phyloP scores from a whole-genome alignment of 441 rosid species.

The Eutrema salsugineum region DNA sequence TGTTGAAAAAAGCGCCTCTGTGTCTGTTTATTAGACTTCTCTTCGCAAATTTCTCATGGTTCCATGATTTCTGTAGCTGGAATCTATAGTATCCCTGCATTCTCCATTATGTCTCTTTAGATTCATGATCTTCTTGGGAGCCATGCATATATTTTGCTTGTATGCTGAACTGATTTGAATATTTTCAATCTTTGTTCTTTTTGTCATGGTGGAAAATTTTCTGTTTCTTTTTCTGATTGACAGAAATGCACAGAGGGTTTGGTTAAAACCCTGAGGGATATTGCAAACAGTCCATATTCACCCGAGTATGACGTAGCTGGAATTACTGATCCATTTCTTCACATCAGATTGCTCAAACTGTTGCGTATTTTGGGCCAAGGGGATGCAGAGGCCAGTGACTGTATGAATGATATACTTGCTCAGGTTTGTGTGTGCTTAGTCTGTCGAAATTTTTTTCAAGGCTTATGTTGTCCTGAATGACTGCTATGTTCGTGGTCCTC shows the following conservation, averaged over 20 bases:
- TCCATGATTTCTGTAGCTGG: slow-evolving; percentile 7
- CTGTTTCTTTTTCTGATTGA: slow-evolving; percentile 26
- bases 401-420: slow-evolving; percentile 98
- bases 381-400: slow-evolving; percentile 88
- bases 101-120: background rate
- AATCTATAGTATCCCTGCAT: slow-evolving; percentile 5
- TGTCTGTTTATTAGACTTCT: slow-evolving; percentile 3
- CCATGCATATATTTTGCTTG: background rate
- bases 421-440: slow-evolving; percentile 55
- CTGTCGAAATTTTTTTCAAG: background rate
- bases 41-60: slow-evolving; percentile 6
- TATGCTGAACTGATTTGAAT: background rate
- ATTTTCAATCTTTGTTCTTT: background rate
- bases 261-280: slow-evolving; percentile 81
- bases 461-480: background rate
- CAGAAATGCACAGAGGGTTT: slow-evolving; percentile 91
- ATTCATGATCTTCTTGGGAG: slow-evolving; percentile 1
- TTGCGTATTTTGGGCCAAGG: slow-evolving; percentile 88
- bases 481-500: slow-evolving; percentile 1
- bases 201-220: slow-evolving; percentile 6
- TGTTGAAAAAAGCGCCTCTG: slow-evolving; percentile 2
- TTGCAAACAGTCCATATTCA: slow-evolving; percentile 87
- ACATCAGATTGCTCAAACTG: slow-evolving; percentile 86
- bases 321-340: slow-evolving; percentile 93
- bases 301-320: slow-evolving; percentile 98